A percentile compares a stretch with the other conserved stretches of the same genome.
Conservation (phyloP, 2,329 filamentous ascomycete genomes). For the Bipolaris sorokiniana region DNA sequence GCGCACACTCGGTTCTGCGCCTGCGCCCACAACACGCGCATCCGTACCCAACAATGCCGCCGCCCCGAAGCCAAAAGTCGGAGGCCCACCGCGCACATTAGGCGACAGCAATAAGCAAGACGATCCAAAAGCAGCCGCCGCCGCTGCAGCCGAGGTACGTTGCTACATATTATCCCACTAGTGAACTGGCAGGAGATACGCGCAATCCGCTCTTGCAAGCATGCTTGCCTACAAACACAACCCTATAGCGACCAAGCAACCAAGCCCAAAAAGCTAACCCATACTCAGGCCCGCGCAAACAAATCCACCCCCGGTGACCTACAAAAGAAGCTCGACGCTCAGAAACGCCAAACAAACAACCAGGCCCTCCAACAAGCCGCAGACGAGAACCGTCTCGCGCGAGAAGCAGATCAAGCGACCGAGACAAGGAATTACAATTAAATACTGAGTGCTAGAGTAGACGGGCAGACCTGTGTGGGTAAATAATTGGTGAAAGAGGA, state of each 20-base stretch:
- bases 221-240: constrained; percentile 1
- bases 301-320: constrained; percentile 60
- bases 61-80: constrained; percentile 53
- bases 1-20: constrained; percentile 69
- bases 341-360: constrained; percentile 74
- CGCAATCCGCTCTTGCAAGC: no score
- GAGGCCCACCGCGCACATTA: constrained; percentile 63
- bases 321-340: constrained; percentile 70
- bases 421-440: constrained; percentile 65
- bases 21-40: constrained; percentile 53
- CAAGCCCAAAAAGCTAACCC: no score
- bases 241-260: neutral
- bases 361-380: constrained; percentile 73
- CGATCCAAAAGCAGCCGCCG: constrained; percentile 75
- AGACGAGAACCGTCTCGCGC: constrained; percentile 66
- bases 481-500: no score
- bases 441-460: neutral
- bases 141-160: constrained; percentile 82
- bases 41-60: constrained; percentile 43
- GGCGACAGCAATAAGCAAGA: constrained; percentile 57
- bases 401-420: constrained; percentile 70
- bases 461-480: no score
- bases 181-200: neutral
- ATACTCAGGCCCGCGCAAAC: constrained; percentile 68
- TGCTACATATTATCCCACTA: neutral